These are phyloP conservation scores for Pseudogymnoascus sp. DNA, from an alignment of 2,329 filamentous ascomycete species.

Conservation along the genomic window DNA sequence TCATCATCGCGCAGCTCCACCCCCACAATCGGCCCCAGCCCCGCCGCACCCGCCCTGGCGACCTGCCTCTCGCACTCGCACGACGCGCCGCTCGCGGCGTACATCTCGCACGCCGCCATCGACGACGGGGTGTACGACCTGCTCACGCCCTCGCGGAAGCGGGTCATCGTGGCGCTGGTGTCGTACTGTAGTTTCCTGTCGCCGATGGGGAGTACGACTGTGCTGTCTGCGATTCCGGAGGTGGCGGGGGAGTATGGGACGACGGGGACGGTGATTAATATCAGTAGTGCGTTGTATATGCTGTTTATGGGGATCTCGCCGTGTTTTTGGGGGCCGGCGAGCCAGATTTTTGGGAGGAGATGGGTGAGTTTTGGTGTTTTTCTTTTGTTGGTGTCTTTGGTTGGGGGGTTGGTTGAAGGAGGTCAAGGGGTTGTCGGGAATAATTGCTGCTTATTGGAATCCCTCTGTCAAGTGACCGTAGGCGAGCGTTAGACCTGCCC, in stretches of 20 bases:
- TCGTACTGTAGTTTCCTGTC: slow-evolving; percentile 70
- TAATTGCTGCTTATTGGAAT: neutral
- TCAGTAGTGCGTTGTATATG: slow-evolving; percentile 69
- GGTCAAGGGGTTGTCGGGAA: neutral
- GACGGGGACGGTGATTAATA: slow-evolving; percentile 60
- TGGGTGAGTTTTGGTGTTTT: slow-evolving; percentile 34
- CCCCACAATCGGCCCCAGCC: neutral
- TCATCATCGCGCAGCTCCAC: neutral
- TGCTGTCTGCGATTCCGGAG: slow-evolving; percentile 66
- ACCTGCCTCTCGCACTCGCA: neutral
- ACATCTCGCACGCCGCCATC: slow-evolving; percentile 17
- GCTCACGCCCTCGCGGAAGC: slow-evolving; percentile 53
- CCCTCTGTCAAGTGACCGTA: neutral
- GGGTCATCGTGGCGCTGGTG: slow-evolving; percentile 57
- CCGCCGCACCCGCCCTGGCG: neutral
- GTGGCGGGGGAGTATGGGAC: slow-evolving; percentile 58
- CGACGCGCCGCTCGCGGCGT: slow-evolving; percentile 21
- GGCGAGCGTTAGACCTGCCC: neutral
- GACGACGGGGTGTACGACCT: slow-evolving; percentile 55
- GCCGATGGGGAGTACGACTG: slow-evolving; percentile 64
- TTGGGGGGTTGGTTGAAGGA: neutral
- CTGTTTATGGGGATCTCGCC: slow-evolving; percentile 64
- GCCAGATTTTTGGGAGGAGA: slow-evolving; percentile 53
- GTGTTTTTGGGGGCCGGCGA: slow-evolving; percentile 64
- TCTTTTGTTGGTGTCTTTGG: neutral